phyloP scores from a whole-genome alignment of 306 rosid genomes.

The Cotoneaster glaucophyllus region DNA sequence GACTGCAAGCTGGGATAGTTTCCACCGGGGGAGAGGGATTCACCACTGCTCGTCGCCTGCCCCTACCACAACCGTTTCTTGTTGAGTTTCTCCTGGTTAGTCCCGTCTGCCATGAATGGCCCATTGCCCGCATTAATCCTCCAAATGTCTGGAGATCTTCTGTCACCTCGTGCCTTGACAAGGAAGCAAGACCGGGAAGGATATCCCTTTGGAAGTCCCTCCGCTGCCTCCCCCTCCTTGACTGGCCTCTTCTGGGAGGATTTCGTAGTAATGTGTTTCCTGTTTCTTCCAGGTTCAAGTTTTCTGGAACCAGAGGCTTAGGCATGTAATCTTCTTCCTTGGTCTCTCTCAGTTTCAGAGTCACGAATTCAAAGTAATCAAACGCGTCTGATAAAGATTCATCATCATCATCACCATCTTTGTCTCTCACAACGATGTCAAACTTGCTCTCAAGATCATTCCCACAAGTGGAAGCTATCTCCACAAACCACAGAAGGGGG shows the following conservation, averaged over 20 bases:
- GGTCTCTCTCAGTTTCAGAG: constrained; percentile 52
- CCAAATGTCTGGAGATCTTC: constrained; percentile 97
- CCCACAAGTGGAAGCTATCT: constrained; percentile 47
- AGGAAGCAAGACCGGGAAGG: constrained; percentile 80
- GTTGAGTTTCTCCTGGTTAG: constrained; percentile 70
- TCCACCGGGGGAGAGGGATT: constrained; percentile 40
- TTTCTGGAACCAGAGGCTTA: constrained; percentile 70
- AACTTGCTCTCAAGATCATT: constrained; percentile 35
- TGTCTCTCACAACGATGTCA: constrained; percentile 21
- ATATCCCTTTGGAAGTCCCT: constrained; percentile 98
- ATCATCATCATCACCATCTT: constrained; percentile 24
- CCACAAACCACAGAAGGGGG: constrained; percentile 69
- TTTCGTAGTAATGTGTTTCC: constrained; percentile 41
- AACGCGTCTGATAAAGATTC: constrained; percentile 35
- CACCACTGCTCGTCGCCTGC: constrained; percentile 57
- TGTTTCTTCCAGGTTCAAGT: constrained; percentile 57
- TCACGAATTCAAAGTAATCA: constrained; percentile 80
- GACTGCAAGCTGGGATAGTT: constrained; percentile 38
- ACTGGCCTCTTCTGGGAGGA: constrained; percentile 68
- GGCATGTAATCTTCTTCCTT: constrained; percentile 96
- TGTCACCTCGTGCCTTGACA: constrained; percentile 93
- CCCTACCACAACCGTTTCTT: constrained; percentile 71
- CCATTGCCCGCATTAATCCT: constrained; percentile 84
- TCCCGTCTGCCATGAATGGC: constrained; percentile 82
- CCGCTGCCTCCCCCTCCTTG: constrained; percentile 88